Base-by-base conservation (phyloP, 2,329 filamentous ascomycete genomes). In the Drechslerella coelobrocha region DNA sequence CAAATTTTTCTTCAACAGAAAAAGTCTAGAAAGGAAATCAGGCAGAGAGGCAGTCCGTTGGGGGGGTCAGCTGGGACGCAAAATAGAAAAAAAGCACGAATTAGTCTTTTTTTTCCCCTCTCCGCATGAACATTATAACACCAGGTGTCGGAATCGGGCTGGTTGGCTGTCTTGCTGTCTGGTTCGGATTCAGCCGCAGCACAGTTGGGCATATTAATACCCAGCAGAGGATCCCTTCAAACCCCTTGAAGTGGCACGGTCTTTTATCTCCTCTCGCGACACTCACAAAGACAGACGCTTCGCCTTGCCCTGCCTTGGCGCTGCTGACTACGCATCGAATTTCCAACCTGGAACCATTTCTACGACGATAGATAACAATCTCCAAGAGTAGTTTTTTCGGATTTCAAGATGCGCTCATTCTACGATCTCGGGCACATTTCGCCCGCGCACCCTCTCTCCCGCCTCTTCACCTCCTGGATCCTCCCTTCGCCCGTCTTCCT, bases 381-480 rank as follows among this genome's bases (percentile, higher is more conserved):
- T n/a, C n/a, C n/a, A n/a, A n/a, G n/a, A n/a, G n/a, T n/a, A n/a
- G n/a, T n/a, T n/a, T n/a, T n/a, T n/a, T n/a, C n/a, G n/a, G n/a
- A n/a, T n/a, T n/a, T n/a, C n/a, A n/a, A 59, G 8, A 71, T 71
- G 66, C 24, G 29, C 17, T 27, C 14, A 4, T 63, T 71, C 59
- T 71, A 71, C 66, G 59, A 71, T 24, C 48, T 63, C 8, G 56
- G 56, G 59, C 53, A 71, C 47, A 51, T 71, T 23, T 63, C 59
- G 75, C 76, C 78, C 26, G 78, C 84, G 43, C 83, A 88, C 78
- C 66, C 27, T 23, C 66, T 62, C 54, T 63, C 59, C 21, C 85
- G 88, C 65, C 92, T 89, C 80, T 85, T 87, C 78, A 94, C 90
- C 14, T 95, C 90, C 12, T 95, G 90, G 90, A 78, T 92, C 7